Evolutionary conservation across 805 yeast species (phyloP).

Genomic region (Kuraishia cidri): DNA sequence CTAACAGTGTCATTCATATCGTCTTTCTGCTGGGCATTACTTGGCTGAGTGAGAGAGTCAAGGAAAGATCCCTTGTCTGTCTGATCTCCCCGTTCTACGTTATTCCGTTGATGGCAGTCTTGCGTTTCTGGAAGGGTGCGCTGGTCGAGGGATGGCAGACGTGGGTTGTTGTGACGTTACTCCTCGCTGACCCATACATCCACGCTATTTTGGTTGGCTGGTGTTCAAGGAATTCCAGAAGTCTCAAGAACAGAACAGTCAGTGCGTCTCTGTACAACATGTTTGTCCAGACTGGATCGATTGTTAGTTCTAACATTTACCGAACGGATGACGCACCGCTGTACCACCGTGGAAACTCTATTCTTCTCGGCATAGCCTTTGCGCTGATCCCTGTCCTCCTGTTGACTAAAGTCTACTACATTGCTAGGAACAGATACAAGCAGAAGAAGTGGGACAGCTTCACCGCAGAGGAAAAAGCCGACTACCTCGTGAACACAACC

Average conservation of each 20-base stretch:
- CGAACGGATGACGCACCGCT: constrained; percentile 45
- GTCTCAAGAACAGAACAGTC: constrained; percentile 51
- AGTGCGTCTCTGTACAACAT: constrained; percentile 53
- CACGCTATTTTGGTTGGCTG: constrained; percentile 45
- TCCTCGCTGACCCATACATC: constrained; percentile 29
- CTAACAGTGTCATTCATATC: constrained; percentile 25
- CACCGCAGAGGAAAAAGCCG: constrained; percentile 33
- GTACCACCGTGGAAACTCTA: constrained; percentile 43
- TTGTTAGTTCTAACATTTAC: constrained; percentile 43
- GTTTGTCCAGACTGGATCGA: constrained; percentile 41
- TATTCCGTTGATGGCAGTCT: constrained; percentile 6
- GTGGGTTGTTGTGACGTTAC: constrained; percentile 7
- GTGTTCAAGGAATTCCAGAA: constrained; percentile 49
- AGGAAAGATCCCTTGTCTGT: constrained; percentile 12
- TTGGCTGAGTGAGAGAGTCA: constrained; percentile 19
- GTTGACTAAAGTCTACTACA: constrained; percentile 23
- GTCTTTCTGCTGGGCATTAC: constrained; percentile 21
- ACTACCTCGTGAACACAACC: constrained; percentile 29
- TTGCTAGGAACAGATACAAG: constrained; percentile 26
- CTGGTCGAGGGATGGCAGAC: constrained; percentile 1
- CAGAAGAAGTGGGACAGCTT: constrained; percentile 36
- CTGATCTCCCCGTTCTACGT: constrained; percentile 9
- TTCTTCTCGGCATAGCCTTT: constrained; percentile 23
- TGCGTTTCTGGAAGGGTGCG: constrained; percentile 5
- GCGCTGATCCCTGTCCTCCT: constrained; percentile 18